Evolutionary conservation across 2,329 filamentous ascomycete genomes (phyloP).

Genomic region (Alternaria sp.): DNA sequence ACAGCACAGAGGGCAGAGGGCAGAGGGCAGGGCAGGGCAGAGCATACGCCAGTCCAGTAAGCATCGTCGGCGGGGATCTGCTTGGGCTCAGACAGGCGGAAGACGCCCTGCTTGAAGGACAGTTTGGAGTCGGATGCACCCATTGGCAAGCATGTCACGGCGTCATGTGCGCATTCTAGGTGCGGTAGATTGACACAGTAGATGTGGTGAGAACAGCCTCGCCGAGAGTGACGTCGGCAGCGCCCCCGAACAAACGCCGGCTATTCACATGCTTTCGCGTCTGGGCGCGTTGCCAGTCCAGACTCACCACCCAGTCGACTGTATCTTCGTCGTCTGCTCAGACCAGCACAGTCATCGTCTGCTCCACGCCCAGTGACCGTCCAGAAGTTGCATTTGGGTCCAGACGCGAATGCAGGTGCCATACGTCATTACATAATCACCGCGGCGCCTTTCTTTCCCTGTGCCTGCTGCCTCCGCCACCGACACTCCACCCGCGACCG

Average conservation of each 20-base stretch:
- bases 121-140: constrained; percentile 98
- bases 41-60: constrained; percentile 87
- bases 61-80: constrained; percentile 85
- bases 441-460: background rate
- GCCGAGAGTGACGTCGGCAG: constrained; percentile 27
- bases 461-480: background rate
- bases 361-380: background rate
- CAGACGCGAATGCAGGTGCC: background rate
- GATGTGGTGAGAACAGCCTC: constrained; percentile 11
- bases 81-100: constrained; percentile 89
- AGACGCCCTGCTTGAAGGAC: constrained; percentile 98
- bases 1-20: constrained; percentile 12
- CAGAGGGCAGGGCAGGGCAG: no score
- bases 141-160: constrained; percentile 65
- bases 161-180: constrained; percentile 29
- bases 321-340: background rate
- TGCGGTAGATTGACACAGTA: constrained; percentile 1
- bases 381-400: background rate
- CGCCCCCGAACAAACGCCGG: constrained; percentile 5
- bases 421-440: constrained; percentile 21
- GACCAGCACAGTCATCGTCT: background rate
- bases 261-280: constrained; percentile 33
- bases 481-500: background rate
- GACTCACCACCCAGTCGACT: background rate
- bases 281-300: background rate